Evolutionary conservation across 768 basidiomycete genomes (phyloP).

Genomic region (Tulasnella sp.): DNA sequence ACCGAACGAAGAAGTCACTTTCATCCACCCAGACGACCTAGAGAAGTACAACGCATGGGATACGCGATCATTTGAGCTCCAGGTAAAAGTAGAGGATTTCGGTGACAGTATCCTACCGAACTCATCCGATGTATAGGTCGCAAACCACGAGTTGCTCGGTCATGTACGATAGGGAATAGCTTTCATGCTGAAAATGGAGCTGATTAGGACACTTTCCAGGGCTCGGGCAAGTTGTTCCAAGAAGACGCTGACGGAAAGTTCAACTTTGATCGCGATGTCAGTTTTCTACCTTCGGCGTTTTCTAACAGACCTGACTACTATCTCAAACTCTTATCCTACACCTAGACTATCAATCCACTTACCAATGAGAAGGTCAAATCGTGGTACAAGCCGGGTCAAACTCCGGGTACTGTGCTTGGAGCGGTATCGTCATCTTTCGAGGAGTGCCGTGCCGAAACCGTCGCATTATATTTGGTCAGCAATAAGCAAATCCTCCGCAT

Average conservation of each 20-base stretch:
- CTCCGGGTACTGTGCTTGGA: constrained; percentile 68
- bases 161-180: constrained; percentile 32
- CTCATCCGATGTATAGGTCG: constrained; percentile 33
- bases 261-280: constrained; percentile 67
- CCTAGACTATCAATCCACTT: constrained; percentile 66
- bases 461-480: constrained; percentile 66
- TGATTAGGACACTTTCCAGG: background rate
- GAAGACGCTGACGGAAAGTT: constrained; percentile 63
- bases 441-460: constrained; percentile 86
- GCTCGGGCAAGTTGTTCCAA: constrained; percentile 67
- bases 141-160: constrained; percentile 80
- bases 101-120: background rate
- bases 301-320: background rate
- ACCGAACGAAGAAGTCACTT: constrained; percentile 73
- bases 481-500: constrained; percentile 67
- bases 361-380: constrained; percentile 63
- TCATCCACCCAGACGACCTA: constrained; percentile 69
- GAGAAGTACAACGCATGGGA: constrained; percentile 70
- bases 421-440: constrained; percentile 87
- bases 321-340: background rate
- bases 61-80: constrained; percentile 66
- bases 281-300: constrained; percentile 18
- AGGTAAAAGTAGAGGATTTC: no score
- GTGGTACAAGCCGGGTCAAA: constrained; percentile 86
- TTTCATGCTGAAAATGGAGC: background rate